A percentile compares a stretch with the other conserved stretches of the same genome.
phyloP scores from a whole-genome alignment of 2,329 filamentous ascomycete species.

The Pseudogymnoascus sp. region DNA sequence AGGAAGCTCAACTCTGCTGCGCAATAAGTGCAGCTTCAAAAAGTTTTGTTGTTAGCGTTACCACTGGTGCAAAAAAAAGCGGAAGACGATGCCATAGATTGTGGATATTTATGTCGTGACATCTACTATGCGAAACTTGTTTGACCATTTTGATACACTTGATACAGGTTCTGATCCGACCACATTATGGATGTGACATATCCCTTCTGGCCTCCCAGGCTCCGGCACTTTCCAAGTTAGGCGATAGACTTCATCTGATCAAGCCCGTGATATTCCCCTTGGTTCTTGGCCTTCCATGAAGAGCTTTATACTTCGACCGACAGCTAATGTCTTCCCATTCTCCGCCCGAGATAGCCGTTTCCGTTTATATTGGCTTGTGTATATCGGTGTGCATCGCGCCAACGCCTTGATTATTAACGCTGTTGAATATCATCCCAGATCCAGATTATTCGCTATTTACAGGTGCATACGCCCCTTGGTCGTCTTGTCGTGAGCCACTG shows the following conservation, averaged over 20 bases:
- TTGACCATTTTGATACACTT: background rate
- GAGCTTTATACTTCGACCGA: background rate
- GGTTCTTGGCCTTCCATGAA: background rate
- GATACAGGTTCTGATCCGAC: background rate
- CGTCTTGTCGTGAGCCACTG: background rate
- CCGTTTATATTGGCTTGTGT: background rate
- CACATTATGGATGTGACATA: background rate
- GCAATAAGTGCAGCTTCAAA: background rate
- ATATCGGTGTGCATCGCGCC: background rate
- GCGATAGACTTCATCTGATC: background rate
- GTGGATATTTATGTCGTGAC: conserved; percentile 2
- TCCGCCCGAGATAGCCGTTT: background rate
- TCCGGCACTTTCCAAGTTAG: background rate
- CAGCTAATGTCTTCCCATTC: background rate
- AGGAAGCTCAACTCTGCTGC: conserved; percentile 38
- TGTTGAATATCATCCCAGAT: background rate
- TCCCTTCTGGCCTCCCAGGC: background rate
- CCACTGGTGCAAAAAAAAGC: background rate
- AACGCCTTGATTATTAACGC: background rate
- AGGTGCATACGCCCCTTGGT: background rate
- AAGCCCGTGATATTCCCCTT: background rate
- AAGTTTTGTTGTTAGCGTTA: conserved; percentile 7
- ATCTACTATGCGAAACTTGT: background rate
- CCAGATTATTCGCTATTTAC: background rate
- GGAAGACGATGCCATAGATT: background rate